phyloP scores from a whole-genome alignment of 2,329 filamentous ascomycete species.

The Hypoxylon sp. region DNA sequence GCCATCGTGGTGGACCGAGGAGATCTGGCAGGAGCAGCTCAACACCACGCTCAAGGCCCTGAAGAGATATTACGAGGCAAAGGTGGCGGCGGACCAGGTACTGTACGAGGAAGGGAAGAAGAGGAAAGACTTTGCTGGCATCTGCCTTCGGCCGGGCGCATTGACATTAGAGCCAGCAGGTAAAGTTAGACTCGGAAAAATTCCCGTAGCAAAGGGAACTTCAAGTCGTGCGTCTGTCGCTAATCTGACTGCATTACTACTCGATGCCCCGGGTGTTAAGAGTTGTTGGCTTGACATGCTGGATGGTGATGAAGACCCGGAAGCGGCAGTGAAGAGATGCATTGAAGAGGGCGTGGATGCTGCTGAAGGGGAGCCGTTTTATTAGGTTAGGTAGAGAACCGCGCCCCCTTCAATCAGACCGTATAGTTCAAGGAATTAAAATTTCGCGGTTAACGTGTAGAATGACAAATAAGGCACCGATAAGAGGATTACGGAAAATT shows the following conservation, averaged over 20 bases:
- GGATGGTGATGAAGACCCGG: constrained; percentile 66
- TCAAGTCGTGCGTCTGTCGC: constrained; percentile 74
- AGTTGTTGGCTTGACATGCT: constrained; percentile 70
- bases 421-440: background rate
- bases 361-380: constrained; percentile 66
- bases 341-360: constrained; percentile 66
- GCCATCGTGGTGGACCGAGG: constrained; percentile 69
- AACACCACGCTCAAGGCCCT: constrained; percentile 62
- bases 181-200: constrained; percentile 64
- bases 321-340: constrained; percentile 64
- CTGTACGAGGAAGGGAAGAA: constrained; percentile 65
- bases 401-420: background rate
- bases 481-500: background rate
- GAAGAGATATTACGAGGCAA: constrained; percentile 71
- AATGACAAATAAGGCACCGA: background rate
- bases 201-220: constrained; percentile 55
- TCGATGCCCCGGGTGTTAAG: constrained; percentile 65
- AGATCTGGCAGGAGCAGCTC: constrained; percentile 61
- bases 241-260: constrained; percentile 67
- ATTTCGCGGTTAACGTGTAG: background rate
- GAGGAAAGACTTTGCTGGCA: constrained; percentile 62
- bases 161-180: constrained; percentile 66
- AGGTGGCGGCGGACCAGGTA: constrained; percentile 71
- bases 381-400: constrained; percentile 54
- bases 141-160: constrained; percentile 68